Base-by-base conservation (phyloP, 2,329 filamentous ascomycete genomes). In the Pseudopyricularia javanii region DNA sequence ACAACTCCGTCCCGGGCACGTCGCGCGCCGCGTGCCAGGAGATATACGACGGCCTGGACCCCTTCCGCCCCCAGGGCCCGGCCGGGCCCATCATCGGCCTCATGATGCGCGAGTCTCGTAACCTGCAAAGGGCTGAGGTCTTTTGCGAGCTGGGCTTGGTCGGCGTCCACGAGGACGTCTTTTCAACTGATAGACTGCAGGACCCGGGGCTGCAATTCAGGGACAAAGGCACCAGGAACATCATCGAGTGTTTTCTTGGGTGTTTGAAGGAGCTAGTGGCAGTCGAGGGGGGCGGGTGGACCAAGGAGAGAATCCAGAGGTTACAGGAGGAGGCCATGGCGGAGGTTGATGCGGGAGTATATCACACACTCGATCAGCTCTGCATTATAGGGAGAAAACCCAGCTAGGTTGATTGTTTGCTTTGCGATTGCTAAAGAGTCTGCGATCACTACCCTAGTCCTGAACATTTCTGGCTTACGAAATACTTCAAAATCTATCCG, bases 381-480 rank as follows among this genome's bases (percentile, higher is more conserved):
- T 59, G 55, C 51, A 52, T 56, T 33, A 49, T 57, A 2, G 56
- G 57, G 51, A 56, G 55, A 56, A 53, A 48, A 8, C 33, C 12
- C 5, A 48, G 40, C 33, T 2, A 49, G 26, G 47, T 26, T 49
- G 40, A 45, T 14, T 45, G 7, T 45, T 6, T 86, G 28, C 4
- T 30, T 30, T 30, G n/a, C n/a, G n/a, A n/a, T n/a, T n/a, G n/a
- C n/a, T n/a, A n/a, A n/a, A n/a, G n/a, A n/a, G n/a, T n/a, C n/a
- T n/a, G n/a, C n/a, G n/a, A n/a, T n/a, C n/a, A n/a, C n/a, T n/a
- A n/a, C n/a, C n/a, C n/a, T n/a, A n/a, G n/a, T n/a, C n/a, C n/a
- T n/a, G n/a, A n/a, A n/a, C n/a, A n/a, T n/a, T n/a, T n/a, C n/a
- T n/a, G n/a, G n/a, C n/a, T n/a, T n/a, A n/a, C n/a, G n/a, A n/a